phyloP scores from a whole-genome alignment of 306 rosid genomes.

The Cucurbita moschata region DNA sequence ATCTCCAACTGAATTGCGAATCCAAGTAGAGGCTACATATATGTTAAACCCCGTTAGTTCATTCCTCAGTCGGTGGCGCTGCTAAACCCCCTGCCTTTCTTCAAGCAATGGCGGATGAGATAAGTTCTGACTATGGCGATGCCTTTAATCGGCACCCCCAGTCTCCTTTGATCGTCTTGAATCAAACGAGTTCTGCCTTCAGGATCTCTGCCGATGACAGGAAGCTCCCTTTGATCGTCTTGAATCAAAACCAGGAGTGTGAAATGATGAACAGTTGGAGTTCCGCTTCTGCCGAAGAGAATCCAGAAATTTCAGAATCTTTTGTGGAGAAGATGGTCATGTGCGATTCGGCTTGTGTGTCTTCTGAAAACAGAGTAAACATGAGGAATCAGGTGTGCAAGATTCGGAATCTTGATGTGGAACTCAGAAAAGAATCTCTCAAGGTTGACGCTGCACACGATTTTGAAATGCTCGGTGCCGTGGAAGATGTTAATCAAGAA shows the following conservation, averaged over 20 bases:
- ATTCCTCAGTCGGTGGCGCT: background rate
- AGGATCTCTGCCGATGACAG: background rate
- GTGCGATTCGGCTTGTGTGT: background rate
- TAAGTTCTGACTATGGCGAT: slow-evolving; percentile 1
- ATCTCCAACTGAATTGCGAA: too few species aligned
- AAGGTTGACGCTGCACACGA: slow-evolving; percentile 6
- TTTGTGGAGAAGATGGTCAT: background rate
- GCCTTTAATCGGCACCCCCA: slow-evolving; percentile 2
- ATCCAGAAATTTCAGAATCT: slow-evolving; percentile 2
- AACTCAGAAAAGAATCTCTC: background rate
- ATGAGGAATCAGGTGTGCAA: background rate
- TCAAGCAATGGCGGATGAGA: slow-evolving; percentile 7
- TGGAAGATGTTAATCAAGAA: slow-evolving; percentile 1
- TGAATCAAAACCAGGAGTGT: background rate
- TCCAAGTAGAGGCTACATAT: background rate
- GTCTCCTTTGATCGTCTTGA: background rate
- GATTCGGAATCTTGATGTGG: background rate
- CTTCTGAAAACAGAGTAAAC: slow-evolving; percentile 8
- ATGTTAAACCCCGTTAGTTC: background rate
- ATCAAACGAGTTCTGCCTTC: background rate
- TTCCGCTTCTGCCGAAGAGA: background rate
- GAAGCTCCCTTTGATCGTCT: background rate
- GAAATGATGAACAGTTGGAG: background rate
- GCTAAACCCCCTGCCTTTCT: background rate
- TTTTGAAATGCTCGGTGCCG: background rate